phyloP scores from a whole-genome alignment of 257 asterid genomes.

The Jaltomata sinuosa region DNA sequence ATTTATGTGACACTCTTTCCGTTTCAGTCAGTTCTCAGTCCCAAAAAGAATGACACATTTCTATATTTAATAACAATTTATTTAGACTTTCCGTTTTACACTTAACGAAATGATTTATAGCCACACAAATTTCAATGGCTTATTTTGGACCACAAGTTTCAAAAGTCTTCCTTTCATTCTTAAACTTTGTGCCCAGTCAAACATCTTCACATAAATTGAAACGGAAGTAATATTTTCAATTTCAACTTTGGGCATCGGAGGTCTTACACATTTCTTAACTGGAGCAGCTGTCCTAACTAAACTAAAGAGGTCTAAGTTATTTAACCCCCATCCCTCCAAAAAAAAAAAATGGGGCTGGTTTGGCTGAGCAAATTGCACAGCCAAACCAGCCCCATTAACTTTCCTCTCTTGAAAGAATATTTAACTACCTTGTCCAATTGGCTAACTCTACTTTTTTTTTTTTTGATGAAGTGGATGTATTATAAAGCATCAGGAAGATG shows the following conservation, averaged over 20 bases:
- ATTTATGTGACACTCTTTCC: not conserved
- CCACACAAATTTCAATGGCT: not conserved
- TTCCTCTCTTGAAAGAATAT: not conserved
- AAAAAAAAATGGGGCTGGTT: not conserved
- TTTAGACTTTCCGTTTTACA: not conserved
- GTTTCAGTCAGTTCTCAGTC: not conserved
- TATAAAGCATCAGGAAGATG: too few species aligned
- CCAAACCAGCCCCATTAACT: not conserved
- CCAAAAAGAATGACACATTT: not conserved
- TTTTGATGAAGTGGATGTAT: too few species aligned
- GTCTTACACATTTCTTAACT: not conserved
- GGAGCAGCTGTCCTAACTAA: not conserved
- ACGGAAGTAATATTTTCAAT: not conserved
- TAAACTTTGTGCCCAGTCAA: not conserved
- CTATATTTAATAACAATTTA: not conserved
- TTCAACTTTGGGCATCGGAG: not conserved
- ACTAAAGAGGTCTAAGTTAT: not conserved
- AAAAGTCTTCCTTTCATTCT: not conserved
- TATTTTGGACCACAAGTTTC: not conserved
- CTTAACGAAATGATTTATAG: not conserved
- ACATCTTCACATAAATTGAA: not conserved
- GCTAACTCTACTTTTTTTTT: not conserved
- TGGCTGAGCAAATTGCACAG: not conserved
- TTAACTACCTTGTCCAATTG: not conserved
- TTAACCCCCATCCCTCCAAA: not conserved